phyloP scores from a whole-genome alignment of 208 protist genomes.

The Angomonas deanei region DNA sequence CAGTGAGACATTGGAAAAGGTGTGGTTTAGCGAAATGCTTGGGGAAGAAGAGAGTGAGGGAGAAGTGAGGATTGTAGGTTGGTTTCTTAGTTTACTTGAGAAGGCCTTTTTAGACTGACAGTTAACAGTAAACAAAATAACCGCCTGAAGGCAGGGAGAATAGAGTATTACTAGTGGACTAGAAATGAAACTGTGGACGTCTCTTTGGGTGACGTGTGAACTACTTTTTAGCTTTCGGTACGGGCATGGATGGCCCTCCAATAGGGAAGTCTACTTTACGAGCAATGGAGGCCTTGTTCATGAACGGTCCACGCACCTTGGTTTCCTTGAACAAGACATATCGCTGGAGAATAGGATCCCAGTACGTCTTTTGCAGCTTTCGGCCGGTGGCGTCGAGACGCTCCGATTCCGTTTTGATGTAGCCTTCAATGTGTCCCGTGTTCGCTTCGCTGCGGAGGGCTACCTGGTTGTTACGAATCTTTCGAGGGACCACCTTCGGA shows the following conservation, averaged over 20 bases:
- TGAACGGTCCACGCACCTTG: constrained; percentile 75
- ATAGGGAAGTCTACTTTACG: constrained; percentile 63
- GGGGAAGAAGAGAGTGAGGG: not conserved
- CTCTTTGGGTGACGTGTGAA: no score
- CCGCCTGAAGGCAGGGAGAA: not conserved
- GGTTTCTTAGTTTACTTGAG: no score
- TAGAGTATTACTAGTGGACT: not conserved
- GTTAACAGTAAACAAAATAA: not conserved
- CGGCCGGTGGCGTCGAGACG: constrained; percentile 69
- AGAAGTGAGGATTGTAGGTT: not conserved
- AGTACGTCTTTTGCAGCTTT: constrained; percentile 75
- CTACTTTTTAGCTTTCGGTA: constrained; percentile 12
- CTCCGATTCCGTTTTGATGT: constrained; percentile 76
- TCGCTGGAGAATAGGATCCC: constrained; percentile 72
- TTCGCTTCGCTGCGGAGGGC: constrained; percentile 81
- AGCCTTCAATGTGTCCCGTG: constrained; percentile 77
- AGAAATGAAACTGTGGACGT: no score
- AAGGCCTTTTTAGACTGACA: no score
- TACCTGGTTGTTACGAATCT: constrained; percentile 78
- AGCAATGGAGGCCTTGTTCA: constrained; percentile 65
- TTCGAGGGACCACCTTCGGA: constrained; percentile 74
- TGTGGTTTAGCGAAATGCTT: not conserved
- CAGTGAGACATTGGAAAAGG: constrained; percentile 83
- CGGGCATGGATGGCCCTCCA: constrained; percentile 15
- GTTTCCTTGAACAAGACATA: constrained; percentile 76